A percentile compares a stretch with the other conserved stretches of the same genome.
Conservation (phyloP, 1,139 yeast species). For the Pichia kudriavzevii region DNA sequence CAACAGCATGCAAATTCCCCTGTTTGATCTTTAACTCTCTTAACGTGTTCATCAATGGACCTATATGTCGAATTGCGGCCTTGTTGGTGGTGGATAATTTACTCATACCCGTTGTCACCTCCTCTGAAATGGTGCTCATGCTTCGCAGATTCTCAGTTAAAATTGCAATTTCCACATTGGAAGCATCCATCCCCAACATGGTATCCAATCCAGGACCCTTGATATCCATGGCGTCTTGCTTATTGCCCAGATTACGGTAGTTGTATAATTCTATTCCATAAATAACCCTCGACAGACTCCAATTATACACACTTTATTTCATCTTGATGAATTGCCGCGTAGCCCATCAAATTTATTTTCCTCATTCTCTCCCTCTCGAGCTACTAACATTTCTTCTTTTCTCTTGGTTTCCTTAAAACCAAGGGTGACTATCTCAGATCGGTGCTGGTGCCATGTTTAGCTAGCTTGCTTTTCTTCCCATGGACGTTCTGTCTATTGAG, state of each 20-base stretch:
- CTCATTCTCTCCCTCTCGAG: neutral
- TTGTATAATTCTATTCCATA: too few species aligned
- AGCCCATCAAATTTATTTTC: neutral
- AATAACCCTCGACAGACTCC: too few species aligned
- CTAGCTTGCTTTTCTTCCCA: too few species aligned
- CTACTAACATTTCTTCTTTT: neutral
- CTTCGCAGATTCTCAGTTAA: constrained; percentile 64
- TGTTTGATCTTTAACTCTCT: constrained; percentile 49
- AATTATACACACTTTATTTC: neutral
- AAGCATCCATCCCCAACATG: constrained; percentile 58
- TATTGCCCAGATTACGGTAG: too few species aligned
- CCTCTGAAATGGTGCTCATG: constrained; percentile 48
- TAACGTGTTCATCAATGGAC: constrained; percentile 65
- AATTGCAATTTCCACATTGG: constrained; percentile 80
- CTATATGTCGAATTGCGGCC: constrained; percentile 56
- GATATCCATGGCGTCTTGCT: constrained; percentile 1
- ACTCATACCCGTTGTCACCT: constrained; percentile 49
- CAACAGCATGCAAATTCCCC: constrained; percentile 52
- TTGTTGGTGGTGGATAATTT: constrained; percentile 51
- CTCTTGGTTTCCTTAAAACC: too few species aligned
- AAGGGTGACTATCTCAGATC: constrained; percentile 4
- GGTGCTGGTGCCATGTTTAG: constrained; percentile 4
- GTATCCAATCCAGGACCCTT: neutral
- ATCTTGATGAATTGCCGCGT: too few species aligned
- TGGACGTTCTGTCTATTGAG: neutral